Percentiles rank a stretch among this genome's conserved stretches.
phyloP scores from a whole-genome alignment of 352 stramenopile species.

The Saprolegnia diclina region DNA sequence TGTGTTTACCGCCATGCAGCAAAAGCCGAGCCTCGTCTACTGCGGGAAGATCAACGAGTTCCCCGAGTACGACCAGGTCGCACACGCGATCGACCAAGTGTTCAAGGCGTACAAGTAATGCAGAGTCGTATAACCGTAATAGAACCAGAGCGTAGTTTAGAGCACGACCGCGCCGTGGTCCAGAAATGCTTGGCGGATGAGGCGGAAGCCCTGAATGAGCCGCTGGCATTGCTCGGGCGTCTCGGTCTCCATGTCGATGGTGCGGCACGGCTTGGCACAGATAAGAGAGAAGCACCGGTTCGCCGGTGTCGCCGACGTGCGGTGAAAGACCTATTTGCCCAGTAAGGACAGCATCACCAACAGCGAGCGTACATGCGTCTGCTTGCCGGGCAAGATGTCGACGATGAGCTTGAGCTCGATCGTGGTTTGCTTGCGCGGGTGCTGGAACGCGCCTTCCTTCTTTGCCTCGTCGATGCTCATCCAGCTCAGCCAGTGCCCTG shows the following conservation, averaged over 20 bases:
- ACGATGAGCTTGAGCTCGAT: slow-evolving; percentile 24
- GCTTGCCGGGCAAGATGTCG: slow-evolving; percentile 16
- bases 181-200: slow-evolving; percentile 32
- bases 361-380: slow-evolving; percentile 21
- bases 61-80: slow-evolving; percentile 77
- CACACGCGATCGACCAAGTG: slow-evolving; percentile 66
- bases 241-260: slow-evolving; percentile 58
- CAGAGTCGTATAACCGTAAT: not conserved
- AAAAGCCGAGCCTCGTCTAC: slow-evolving; percentile 78
- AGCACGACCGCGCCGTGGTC: not conserved
- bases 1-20: slow-evolving; percentile 64
- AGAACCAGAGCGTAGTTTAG: not conserved
- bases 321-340: slow-evolving; percentile 44
- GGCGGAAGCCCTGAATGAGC: slow-evolving; percentile 49
- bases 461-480: slow-evolving; percentile 9
- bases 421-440: slow-evolving; percentile 17
- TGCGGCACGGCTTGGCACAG: slow-evolving; percentile 61
- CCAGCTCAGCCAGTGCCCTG: slow-evolving; percentile 25
- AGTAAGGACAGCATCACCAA: no score
- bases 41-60: slow-evolving; percentile 72
- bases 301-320: slow-evolving; percentile 33
- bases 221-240: slow-evolving; percentile 42
- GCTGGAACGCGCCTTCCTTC: slow-evolving; percentile 14
- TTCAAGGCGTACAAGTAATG: slow-evolving; percentile 28
- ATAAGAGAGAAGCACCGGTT: slow-evolving; percentile 60